Evolutionary conservation across 176 grass and related monocot species (phyloP), one percentile per base, ranked within the genome.

Genomic region (Eremochloa ophiuroides): DNA sequence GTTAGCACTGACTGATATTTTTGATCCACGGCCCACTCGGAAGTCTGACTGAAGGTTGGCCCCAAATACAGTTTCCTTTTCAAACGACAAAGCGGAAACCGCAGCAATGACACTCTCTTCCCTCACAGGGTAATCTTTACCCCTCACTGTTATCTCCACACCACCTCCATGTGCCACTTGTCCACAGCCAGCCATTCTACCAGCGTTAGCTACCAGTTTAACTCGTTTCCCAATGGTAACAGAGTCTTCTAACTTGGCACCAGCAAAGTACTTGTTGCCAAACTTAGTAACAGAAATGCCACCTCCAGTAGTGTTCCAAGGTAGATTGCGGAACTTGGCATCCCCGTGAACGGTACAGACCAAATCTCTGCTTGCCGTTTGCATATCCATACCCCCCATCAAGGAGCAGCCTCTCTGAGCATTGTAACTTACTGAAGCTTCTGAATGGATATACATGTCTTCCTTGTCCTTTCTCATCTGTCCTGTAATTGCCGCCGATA

Each of bases 401-500:
- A 91, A 73, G 51, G 88, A 85, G 38, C 13, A 38, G 51, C 78
- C 48, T 42, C 58, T 90, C 80, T 74, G 86, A 85, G 85, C 39
- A 40, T 31, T 69, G 55, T 93, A 94, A n/a, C 55, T 82, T 31
- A 85, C 88, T 31, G 71, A 85, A 82, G 83, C 93, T 80, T 93
- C 95, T 83, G 95, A 91, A 71, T 94, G 90, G 47, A 93, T 58
- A 80, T 73, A 81, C 75, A 98, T 78, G 88, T 98, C 92, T 80
- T 92, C 87, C 80, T 94, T 98, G 76, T 94, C 95, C 84, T 98
- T 98, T 47, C 90, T 94, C 83, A 98, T 87, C 84, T 98, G 92
- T 66, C 90, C 90, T 7, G 76, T 42, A 18, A 98, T 63, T 60
- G 92, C 89, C 16, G 53, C 89, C 74, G 79, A 85, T 13, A 81